Percentiles rank a stretch among this genome's conserved stretches.
phyloP scores from a whole-genome alignment of 164 flowering plant species.

The Aristolochia californica region DNA sequence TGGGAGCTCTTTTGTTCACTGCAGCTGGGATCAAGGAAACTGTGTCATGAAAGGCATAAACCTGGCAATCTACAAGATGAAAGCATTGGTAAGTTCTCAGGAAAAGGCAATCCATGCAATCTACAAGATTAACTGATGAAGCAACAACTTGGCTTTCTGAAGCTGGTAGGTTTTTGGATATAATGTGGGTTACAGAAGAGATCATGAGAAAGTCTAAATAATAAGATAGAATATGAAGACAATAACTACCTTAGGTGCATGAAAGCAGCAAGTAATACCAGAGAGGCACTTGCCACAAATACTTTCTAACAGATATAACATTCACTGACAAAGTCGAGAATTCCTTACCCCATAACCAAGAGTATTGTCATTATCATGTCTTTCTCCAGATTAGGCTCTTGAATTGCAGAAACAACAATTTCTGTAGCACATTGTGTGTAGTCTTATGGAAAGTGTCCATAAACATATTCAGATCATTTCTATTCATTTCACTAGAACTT shows the following conservation, averaged over 20 bases:
- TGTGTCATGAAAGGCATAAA: background rate
- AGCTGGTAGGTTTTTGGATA: too few relatives aligned
- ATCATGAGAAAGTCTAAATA: too few relatives aligned
- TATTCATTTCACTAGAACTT: slow-evolving; percentile 28
- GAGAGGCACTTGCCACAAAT: background rate
- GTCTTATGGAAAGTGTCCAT: slow-evolving; percentile 44
- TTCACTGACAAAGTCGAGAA: background rate
- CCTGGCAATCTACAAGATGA: too few relatives aligned
- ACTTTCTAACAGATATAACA: background rate
- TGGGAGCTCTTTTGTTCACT: slow-evolving; percentile 20
- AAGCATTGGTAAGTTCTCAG: too few relatives aligned
- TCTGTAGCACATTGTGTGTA: slow-evolving; percentile 39
- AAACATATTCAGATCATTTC: slow-evolving; percentile 29
- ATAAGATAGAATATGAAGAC: too few relatives aligned
- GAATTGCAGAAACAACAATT: slow-evolving; percentile 38
- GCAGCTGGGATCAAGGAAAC: slow-evolving; percentile 18
- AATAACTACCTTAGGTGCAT: too few relatives aligned
- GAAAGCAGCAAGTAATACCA: background rate
- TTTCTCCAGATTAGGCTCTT: slow-evolving; percentile 60
- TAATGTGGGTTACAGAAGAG: too few relatives aligned
- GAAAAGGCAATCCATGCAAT: too few relatives aligned
- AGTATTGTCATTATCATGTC: slow-evolving; percentile 55
- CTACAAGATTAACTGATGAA: too few relatives aligned
- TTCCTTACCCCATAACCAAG: slow-evolving; percentile 49
- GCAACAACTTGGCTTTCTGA: too few relatives aligned